Conservation (phyloP, 352 stramenopile genomes). For the Globisporangium polare region DNA sequence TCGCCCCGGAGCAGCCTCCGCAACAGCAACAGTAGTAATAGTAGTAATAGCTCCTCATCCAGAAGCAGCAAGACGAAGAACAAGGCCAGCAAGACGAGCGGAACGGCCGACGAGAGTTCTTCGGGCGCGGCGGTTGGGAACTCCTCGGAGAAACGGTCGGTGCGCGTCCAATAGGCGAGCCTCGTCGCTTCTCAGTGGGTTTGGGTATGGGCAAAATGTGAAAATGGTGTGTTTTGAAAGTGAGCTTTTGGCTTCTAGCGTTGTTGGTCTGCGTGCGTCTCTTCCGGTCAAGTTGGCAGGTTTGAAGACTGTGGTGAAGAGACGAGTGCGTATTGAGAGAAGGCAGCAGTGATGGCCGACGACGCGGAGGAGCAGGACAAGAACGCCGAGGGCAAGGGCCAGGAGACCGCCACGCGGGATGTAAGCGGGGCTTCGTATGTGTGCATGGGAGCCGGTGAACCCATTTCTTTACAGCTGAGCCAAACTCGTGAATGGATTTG, state of each 20-base stretch:
- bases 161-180: not conserved
- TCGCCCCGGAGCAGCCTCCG: not conserved
- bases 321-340: not conserved
- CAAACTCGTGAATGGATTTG: too few relatives aligned
- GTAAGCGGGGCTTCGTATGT: slow-evolving; percentile 10
- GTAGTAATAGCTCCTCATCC: not conserved
- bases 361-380: slow-evolving; percentile 26
- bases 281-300: too few relatives aligned
- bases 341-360: slow-evolving; percentile 19
- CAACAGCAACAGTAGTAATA: not conserved
- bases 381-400: slow-evolving; percentile 15
- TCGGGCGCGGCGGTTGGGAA: not conserved
- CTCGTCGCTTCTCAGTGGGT: not conserved
- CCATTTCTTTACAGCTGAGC: not conserved
- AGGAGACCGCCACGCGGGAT: slow-evolving; percentile 22
- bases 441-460: not conserved
- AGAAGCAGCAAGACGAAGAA: slow-evolving; percentile 2
- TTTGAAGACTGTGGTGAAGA: not conserved
- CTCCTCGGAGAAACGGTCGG: slow-evolving; percentile 1
- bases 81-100: not conserved
- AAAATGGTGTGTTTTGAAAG: not conserved
- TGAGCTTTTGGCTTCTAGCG: not conserved
- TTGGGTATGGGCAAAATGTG: not conserved
- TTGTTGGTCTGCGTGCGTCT: too few relatives aligned
- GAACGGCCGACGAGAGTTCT: not conserved